Evolutionary conservation across 176 grass and related monocot species (phyloP).

Genomic region (Typha latifolia): DNA sequence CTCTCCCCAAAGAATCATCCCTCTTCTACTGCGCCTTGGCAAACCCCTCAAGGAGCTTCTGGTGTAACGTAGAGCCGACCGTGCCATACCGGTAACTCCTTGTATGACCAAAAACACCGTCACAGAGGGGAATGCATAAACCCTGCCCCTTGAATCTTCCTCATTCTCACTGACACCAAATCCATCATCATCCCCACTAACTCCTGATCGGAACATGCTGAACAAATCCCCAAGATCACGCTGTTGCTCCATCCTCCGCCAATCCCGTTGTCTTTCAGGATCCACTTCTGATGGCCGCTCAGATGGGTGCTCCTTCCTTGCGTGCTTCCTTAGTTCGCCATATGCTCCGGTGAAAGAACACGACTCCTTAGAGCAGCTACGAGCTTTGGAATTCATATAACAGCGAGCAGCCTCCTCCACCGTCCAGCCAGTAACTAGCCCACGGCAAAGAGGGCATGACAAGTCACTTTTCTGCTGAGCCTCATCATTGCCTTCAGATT

Average conservation of each 20-base stretch:
- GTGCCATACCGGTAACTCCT: neutral
- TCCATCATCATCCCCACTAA: conserved; percentile 21
- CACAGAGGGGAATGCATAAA: conserved; percentile 24
- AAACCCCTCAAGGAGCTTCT: conserved; percentile 5
- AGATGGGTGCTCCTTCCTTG: conserved; percentile 57
- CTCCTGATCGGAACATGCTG: conserved; percentile 60
- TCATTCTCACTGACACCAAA: conserved; percentile 21
- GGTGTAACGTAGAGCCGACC: conserved; percentile 11
- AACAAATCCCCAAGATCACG: conserved; percentile 72
- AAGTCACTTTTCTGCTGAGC: conserved; percentile 29
- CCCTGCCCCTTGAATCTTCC: conserved; percentile 24
- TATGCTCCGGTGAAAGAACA: conserved; percentile 63
- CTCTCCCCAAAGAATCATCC: conserved; percentile 22
- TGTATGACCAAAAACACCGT: conserved; percentile 53
- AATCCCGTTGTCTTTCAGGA: conserved; percentile 56
- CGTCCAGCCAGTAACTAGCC: conserved; percentile 46
- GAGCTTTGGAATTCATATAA: conserved; percentile 54
- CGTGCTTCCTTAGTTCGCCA: conserved; percentile 62
- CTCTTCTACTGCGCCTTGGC: conserved; percentile 11
- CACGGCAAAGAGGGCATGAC: conserved; percentile 58
- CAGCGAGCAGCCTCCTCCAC: conserved; percentile 45
- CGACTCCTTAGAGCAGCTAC: conserved; percentile 55
- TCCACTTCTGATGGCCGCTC: conserved; percentile 62
- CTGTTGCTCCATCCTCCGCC: conserved; percentile 77
- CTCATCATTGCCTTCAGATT: conserved; percentile 17